A percentile compares a stretch with the other conserved stretches of the same genome.
These are phyloP conservation scores for Arctium minus DNA, from an alignment of 129 eudicot species.

Conservation along the genomic window DNA sequence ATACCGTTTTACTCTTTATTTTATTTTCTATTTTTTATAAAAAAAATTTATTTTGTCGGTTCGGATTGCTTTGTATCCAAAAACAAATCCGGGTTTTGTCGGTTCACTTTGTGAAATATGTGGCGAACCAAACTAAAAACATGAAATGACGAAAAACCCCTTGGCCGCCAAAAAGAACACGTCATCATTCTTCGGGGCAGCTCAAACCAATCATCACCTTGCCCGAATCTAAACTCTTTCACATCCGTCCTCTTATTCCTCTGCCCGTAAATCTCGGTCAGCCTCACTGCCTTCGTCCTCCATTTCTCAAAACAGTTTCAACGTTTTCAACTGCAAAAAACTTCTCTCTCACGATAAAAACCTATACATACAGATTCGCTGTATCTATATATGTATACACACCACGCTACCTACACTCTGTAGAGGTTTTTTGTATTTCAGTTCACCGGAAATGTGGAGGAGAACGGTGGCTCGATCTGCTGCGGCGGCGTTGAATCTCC, in stretches of 20 bases:
- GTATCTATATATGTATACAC: slow-evolving; percentile 1
- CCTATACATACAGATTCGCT: slow-evolving; percentile 14
- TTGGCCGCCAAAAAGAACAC: slow-evolving; percentile 21
- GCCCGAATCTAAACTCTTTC: slow-evolving; percentile 8
- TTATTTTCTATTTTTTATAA: too few species aligned
- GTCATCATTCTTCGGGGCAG: slow-evolving; percentile 20
- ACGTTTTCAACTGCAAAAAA: not conserved
- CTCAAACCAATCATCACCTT: slow-evolving; percentile 3
- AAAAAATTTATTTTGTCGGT: too few species aligned
- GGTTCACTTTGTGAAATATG: slow-evolving; percentile 1
- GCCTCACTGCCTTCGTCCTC: slow-evolving; percentile 8
- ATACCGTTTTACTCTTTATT: too few species aligned
- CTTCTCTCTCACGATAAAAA: slow-evolving; percentile 13
- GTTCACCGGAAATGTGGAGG: slow-evolving; percentile 27
- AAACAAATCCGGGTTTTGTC: not conserved
- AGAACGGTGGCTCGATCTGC: slow-evolving; percentile 55
- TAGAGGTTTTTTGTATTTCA: not conserved
- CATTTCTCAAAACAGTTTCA: slow-evolving; percentile 11
- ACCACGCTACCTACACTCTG: slow-evolving; percentile 6
- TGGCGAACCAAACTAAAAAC: slow-evolving; percentile 17
- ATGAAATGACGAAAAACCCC: slow-evolving; percentile 9
- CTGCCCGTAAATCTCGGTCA: slow-evolving; percentile 41
- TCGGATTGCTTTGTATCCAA: not conserved
- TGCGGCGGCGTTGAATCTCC: slow-evolving; percentile 53
- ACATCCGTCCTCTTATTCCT: slow-evolving; percentile 15